Evolutionary conservation across 805 yeast species (phyloP).

Genomic region (Clavispora carvajalis): DNA sequence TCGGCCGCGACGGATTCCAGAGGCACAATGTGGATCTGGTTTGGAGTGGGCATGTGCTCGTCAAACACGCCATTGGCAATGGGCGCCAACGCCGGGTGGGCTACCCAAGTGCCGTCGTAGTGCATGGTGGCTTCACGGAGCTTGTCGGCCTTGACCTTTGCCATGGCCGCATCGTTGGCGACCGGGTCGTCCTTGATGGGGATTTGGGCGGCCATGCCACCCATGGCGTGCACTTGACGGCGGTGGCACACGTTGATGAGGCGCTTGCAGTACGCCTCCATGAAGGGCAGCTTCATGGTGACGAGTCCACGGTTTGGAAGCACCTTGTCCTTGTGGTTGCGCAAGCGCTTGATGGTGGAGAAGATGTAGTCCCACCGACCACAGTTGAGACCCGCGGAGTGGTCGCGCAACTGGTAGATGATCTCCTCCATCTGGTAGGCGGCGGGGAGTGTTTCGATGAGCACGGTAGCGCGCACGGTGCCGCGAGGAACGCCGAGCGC

Average conservation of each 20-base stretch:
- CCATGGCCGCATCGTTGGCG: constrained; percentile 15
- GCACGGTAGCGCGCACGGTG: constrained; percentile 73
- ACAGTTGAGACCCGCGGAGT: constrained; percentile 77
- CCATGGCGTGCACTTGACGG: constrained; percentile 21
- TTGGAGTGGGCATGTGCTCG: constrained; percentile 19
- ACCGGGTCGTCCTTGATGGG: constrained; percentile 17
- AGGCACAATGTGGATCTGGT: constrained; percentile 15
- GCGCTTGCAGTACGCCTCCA: constrained; percentile 17
- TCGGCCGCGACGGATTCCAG: constrained; percentile 9
- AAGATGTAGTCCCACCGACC: constrained; percentile 90
- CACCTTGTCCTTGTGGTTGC: constrained; percentile 43
- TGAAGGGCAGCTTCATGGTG: constrained; percentile 18
- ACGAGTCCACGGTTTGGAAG: constrained; percentile 18
- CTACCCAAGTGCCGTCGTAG: constrained; percentile 22
- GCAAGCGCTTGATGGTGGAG: constrained; percentile 69
- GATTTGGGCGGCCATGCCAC: constrained; percentile 23
- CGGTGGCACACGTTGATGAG: constrained; percentile 18
- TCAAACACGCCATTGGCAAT: constrained; percentile 17
- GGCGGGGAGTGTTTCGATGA: constrained; percentile 80
- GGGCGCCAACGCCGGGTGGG: constrained; percentile 18
- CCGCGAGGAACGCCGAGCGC: constrained; percentile 65
- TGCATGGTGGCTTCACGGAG: constrained; percentile 19
- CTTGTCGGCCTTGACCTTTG: constrained; percentile 16
- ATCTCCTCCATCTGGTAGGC: constrained; percentile 87
- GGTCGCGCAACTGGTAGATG: constrained; percentile 69